These are phyloP conservation scores for Ophiostoma perfectum DNA, from an alignment of 2,329 filamentous ascomycete species.

Conservation along the genomic window DNA sequence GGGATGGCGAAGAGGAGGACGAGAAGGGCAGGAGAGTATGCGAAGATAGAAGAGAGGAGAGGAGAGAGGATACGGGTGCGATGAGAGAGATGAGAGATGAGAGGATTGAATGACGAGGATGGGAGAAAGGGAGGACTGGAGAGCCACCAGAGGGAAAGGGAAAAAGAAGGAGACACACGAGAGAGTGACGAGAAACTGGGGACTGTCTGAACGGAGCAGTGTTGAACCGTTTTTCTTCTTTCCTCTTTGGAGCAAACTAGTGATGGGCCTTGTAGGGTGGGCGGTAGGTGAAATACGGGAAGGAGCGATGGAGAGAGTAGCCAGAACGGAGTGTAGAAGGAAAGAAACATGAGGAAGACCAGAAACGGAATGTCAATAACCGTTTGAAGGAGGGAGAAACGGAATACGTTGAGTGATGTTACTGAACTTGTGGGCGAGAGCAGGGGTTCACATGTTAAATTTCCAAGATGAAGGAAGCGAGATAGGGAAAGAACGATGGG, in stretches of 20 bases:
- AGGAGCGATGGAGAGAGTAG: background rate
- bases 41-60: background rate
- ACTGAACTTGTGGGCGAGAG: background rate
- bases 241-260: conserved; percentile 9
- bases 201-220: background rate
- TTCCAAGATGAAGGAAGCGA: no score
- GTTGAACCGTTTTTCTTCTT: conserved; percentile 6
- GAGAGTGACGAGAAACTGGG: conserved; percentile 6
- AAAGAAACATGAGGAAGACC: background rate
- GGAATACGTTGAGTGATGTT: background rate
- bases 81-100: background rate
- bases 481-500: background rate
- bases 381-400: conserved; percentile 8
- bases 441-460: background rate
- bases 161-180: conserved; percentile 9
- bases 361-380: background rate
- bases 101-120: conserved; percentile 6
- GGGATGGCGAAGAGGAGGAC: no score
- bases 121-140: background rate
- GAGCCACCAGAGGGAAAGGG: background rate
- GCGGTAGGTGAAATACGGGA: conserved; percentile 10
- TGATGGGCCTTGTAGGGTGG: conserved; percentile 6
- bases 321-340: background rate
- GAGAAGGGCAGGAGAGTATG: background rate
- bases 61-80: background rate